These are phyloP conservation scores for Trichoderma guizhouense DNA, from an alignment of 2,329 filamentous ascomycete genomes.

Conservation along the genomic window DNA sequence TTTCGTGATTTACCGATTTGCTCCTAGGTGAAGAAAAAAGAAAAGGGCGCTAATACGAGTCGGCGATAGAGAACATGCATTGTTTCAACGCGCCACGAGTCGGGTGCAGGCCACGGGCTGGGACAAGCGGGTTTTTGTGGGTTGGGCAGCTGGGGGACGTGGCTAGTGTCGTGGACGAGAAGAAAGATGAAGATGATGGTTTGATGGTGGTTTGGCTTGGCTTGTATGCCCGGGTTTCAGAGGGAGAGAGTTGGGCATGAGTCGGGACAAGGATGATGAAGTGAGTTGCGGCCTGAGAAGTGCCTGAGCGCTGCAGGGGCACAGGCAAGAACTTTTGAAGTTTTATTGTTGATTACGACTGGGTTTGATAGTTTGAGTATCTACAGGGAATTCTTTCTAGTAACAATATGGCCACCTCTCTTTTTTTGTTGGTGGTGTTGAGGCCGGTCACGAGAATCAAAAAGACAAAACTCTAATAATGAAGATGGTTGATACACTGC, in stretches of 20 bases:
- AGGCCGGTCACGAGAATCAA: neutral
- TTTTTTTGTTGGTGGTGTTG: neutral
- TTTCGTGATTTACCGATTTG: neutral
- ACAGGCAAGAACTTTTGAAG: neutral
- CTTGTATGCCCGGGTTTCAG: neutral
- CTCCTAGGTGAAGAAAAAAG: neutral
- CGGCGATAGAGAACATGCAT: neutral
- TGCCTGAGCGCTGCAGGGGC: neutral
- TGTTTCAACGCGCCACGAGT: conserved; percentile 19
- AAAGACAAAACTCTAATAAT: neutral
- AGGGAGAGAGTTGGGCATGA: neutral
- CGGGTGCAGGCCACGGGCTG: neutral
- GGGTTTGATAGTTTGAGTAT: neutral
- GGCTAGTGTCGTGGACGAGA: neutral
- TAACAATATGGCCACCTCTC: neutral
- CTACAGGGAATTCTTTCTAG: neutral
- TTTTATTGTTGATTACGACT: neutral
- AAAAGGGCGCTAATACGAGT: neutral
- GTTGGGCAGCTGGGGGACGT: neutral
- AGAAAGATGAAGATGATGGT: neutral
- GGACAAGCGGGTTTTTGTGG: neutral
- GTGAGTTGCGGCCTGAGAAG: neutral
- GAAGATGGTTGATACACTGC: neutral
- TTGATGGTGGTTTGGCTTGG: neutral
- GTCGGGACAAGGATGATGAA: neutral